Percentiles rank a stretch among this genome's conserved stretches.
phyloP scores from a whole-genome alignment of 139 green algal genomes.

The Pseudopediastrum boryanum region DNA sequence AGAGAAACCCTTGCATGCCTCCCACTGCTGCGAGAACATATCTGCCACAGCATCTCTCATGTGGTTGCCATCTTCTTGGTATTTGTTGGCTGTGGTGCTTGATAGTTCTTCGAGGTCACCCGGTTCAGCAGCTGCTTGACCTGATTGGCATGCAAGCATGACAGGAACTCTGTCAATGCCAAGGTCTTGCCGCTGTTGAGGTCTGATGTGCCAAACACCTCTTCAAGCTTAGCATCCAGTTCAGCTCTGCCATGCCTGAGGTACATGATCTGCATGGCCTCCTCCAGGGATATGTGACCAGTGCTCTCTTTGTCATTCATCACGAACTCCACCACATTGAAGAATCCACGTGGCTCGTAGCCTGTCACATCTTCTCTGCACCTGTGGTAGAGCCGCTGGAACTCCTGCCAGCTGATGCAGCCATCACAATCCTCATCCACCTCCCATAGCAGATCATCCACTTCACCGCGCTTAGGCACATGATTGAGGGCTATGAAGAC shows the following conservation, averaged over 20 bases:
- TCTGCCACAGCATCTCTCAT: too few species aligned
- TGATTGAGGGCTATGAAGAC: conserved; percentile 79
- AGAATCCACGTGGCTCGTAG: conserved; percentile 89
- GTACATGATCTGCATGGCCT: conserved; percentile 91
- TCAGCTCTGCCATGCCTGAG: conserved; percentile 77
- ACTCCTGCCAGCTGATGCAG: conserved; percentile 76
- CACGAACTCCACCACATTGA: conserved; percentile 94
- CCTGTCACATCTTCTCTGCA: conserved; percentile 80
- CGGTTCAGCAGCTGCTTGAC: conserved; percentile 58
- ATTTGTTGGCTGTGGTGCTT: too few species aligned
- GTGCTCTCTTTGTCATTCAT: conserved; percentile 88
- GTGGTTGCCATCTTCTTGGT: too few species aligned
- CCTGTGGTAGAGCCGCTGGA: conserved; percentile 88
- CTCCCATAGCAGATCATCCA: conserved; percentile 98
- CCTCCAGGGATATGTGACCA: conserved; percentile 65
- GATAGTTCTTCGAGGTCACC: conserved; percentile 57
- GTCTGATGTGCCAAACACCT: conserved; percentile 92
- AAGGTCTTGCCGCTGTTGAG: conserved; percentile 88
- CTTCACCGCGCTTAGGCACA: conserved; percentile 77
- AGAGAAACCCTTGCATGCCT: too few species aligned
- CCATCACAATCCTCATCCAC: conserved; percentile 96
- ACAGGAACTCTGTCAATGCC: conserved; percentile 89
- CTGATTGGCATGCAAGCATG: conserved; percentile 77
- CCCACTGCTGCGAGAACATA: too few species aligned
- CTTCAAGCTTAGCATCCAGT: conserved; percentile 85